Base-by-base conservation (phyloP, 2,329 filamentous ascomycete species). In the Aureobasidium sp. region DNA sequence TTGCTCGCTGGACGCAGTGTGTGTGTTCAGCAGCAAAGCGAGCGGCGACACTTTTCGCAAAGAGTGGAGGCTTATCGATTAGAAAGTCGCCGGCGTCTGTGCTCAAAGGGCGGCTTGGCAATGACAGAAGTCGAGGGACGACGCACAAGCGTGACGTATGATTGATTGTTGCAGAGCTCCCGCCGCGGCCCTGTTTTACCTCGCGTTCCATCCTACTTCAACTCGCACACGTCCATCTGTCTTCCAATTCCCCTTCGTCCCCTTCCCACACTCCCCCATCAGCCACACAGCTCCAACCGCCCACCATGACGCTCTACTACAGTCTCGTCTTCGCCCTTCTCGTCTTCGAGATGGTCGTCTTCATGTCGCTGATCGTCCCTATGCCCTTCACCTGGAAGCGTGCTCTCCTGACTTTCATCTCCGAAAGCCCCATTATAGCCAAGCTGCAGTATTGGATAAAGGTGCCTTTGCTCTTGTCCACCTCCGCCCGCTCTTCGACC, bases 391-490 rank as follows among this genome's bases (percentile, higher is more conserved):
- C 79, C 60, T 72, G 87, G 69, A 89, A 88, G 73, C 84, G 89
- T 67, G 88, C 82, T 75, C 82, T 96, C 68, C 95, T 96, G 69
- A 89, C 86, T 64, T 98, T 98, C 81, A 90, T 98, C 67, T 96
- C 90, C 50, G 88, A 91, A 67, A 94, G 85, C 68, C 86, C 81
- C 4, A 66, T 85, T 40, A 80, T 98, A 55, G 93, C 90, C 35
- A 96, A 97, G 71, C 70, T 97, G 60, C 91, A 97, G 77, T 96
- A 98, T 76, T 91, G 90, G 64, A 79, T 98, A 75, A 97, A 96
- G 80, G 82, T 83, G 70, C 24, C 14, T 21, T 38, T 10, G 11
- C 11, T 14, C 16, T 38, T 10, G 11, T 7, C 34, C 8, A 2
- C 16, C n/a, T 35, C 24, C 3, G 19, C 21, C 35, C 27, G 16